Conservation (phyloP, 2,329 filamentous ascomycete species). For the Coniochaeta hoffmannii region DNA sequence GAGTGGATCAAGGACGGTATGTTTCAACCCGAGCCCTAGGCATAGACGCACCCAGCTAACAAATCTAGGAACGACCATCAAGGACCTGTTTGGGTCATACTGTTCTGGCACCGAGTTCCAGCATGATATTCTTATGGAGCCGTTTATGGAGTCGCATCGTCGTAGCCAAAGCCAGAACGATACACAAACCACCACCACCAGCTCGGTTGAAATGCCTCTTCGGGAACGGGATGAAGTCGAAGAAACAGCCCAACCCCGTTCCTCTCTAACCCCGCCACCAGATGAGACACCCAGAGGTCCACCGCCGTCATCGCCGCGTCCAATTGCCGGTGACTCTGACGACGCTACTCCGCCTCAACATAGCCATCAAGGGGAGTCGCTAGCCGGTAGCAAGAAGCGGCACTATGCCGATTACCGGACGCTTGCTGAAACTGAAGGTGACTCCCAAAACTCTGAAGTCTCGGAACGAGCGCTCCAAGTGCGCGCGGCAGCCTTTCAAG, state of each 20-base stretch:
- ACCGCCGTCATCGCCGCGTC: not conserved
- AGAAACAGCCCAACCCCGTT: not conserved
- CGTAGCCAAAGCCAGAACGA: not conserved
- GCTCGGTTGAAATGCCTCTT: slow-evolving; percentile 1
- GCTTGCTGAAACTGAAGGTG: slow-evolving; percentile 10
- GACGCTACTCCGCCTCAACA: not conserved
- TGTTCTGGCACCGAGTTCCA: slow-evolving; percentile 56
- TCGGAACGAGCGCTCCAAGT: slow-evolving; percentile 20
- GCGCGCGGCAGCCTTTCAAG: slow-evolving; percentile 22
- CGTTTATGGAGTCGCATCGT: slow-evolving; percentile 10
- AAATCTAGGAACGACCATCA: slow-evolving; percentile 35
- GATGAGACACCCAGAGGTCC: not conserved
- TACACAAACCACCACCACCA: slow-evolving; percentile 12
- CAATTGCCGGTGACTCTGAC: not conserved
- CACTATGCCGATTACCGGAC: slow-evolving; percentile 8
- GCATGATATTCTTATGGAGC: slow-evolving; percentile 57
- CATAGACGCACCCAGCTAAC: not conserved
- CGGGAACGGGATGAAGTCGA: slow-evolving; percentile 19
- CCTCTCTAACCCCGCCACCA: not conserved
- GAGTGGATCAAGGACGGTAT: slow-evolving; percentile 52
- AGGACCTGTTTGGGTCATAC: slow-evolving; percentile 60
- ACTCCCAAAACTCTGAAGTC: slow-evolving; percentile 23
- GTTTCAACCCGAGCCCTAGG: not conserved
- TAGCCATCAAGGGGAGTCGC: not conserved
- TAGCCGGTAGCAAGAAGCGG: not conserved